These are phyloP conservation scores for Leptographium galeiforme DNA, from an alignment of 2,329 filamentous ascomycete genomes.

Conservation along the genomic window DNA sequence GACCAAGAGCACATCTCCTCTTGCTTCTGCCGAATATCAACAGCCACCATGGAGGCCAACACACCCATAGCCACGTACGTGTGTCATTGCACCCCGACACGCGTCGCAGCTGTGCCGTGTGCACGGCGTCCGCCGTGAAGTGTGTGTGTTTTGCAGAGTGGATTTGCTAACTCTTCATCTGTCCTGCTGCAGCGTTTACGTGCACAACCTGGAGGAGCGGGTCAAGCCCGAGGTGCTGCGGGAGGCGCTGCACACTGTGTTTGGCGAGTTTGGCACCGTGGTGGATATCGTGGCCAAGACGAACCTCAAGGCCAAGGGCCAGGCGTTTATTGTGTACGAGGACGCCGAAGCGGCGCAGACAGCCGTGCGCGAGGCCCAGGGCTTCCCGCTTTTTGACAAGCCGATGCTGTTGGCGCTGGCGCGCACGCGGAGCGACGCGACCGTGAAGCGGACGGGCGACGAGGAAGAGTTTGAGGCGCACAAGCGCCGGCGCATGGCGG, in stretches of 20 bases:
- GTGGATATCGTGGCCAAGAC: constrained; percentile 61
- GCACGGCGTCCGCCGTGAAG: neutral
- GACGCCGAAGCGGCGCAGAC: constrained; percentile 61
- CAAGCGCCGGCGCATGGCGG: constrained; percentile 69
- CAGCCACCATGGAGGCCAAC: constrained; percentile 18
- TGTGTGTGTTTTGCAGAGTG: neutral
- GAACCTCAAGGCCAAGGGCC: constrained; percentile 83
- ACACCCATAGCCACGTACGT: constrained; percentile 51
- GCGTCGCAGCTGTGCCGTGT: constrained; percentile 11
- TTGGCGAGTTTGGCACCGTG: constrained; percentile 75
- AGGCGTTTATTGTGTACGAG: constrained; percentile 91
- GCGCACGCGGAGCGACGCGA: constrained; percentile 74
- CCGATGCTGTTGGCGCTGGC: constrained; percentile 77
- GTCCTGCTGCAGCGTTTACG: constrained; percentile 40
- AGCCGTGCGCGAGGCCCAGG: constrained; percentile 80
- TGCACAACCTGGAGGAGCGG: constrained; percentile 82
- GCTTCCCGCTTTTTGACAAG: constrained; percentile 87
- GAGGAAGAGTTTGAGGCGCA: constrained; percentile 77
- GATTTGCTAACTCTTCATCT: neutral
- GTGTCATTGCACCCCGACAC: constrained; percentile 55
- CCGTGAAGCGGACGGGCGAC: constrained; percentile 59
- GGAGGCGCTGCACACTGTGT: constrained; percentile 60
- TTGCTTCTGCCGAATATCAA: neutral
- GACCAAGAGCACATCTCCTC: too few species aligned
- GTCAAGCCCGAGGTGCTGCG: constrained; percentile 70